Percentiles rank a stretch among this genome's conserved stretches.
Conservation (phyloP, 345 rosid genomes). For the Bretschneidera sinensis region DNA sequence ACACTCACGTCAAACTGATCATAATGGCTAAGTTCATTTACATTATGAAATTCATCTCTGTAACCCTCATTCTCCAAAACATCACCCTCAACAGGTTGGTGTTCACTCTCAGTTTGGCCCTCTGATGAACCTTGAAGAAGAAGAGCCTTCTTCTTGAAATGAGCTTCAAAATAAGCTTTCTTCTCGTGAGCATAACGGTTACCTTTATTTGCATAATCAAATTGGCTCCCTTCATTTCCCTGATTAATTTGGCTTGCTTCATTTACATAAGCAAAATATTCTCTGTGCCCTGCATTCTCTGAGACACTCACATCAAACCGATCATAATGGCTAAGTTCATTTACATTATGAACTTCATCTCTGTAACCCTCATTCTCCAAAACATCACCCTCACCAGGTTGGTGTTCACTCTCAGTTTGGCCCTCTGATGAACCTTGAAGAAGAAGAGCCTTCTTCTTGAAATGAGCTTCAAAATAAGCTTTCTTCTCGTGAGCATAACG, state of each 20-base stretch:
- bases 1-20: slow-evolving; percentile 23
- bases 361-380: slow-evolving; percentile 17
- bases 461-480: slow-evolving; percentile 86
- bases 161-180: slow-evolving; percentile 87
- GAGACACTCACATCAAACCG: slow-evolving; percentile 24
- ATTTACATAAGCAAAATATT: slow-evolving; percentile 16
- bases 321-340: too few relatives aligned
- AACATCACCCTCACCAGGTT: slow-evolving; percentile 23
- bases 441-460: slow-evolving; percentile 62
- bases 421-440: slow-evolving; percentile 43
- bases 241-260: slow-evolving; percentile 13
- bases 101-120: slow-evolving; percentile 30
- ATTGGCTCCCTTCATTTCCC: slow-evolving; percentile 23
- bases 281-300: too few relatives aligned
- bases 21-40: slow-evolving; percentile 21
- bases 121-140: slow-evolving; percentile 41
- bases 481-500: too few relatives aligned
- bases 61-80: slow-evolving; percentile 16
- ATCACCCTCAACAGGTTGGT: slow-evolving; percentile 27
- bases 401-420: slow-evolving; percentile 29
- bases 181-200: too few relatives aligned
- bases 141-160: slow-evolving; percentile 72
- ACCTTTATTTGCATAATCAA: slow-evolving; percentile 10
- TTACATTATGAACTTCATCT: too few relatives aligned
- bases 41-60: slow-evolving; percentile 23